Base-by-base conservation (phyloP, 768 basidiomycete species). In the Mycena chlorophos region DNA sequence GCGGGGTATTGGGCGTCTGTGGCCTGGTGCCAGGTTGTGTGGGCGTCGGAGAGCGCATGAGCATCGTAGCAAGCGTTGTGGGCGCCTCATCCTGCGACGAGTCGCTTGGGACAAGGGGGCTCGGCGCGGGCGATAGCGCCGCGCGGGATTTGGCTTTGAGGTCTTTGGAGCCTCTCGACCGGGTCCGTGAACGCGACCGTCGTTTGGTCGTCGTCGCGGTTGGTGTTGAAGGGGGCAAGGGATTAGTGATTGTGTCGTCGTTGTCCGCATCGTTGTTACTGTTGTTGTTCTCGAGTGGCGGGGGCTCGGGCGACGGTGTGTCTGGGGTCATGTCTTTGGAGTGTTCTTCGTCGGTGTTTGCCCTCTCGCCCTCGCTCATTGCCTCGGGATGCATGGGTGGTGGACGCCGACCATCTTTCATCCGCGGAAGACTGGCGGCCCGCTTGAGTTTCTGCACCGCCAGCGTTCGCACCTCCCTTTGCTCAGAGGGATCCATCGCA, bases 361-460 rank as follows among this genome's bases (percentile, higher is more conserved):
- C 73, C 68, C 80, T 86, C 71, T 92, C 90, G 10, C 90, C 88
- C 69, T 92, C 90, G 65, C 89, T 91, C 49, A 91, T 83, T 19
- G 84, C 87, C 62, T 90, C 89, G 61, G 82, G 76, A 65, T 89
- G 90, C 89, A 91, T 91, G 46, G 87, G 90, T 0, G 92, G 93
- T 39, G n/a, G n/a, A n/a, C 94, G 78, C 52, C 93, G 76, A 6
- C 93, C 93, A 69, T 93, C 89, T 69, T 93, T 93, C 86, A 91
- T 91, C 58, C 94, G 81, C 31, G 94, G 94, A 26, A 96, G 72
- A 16, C 93, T 95, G 52, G 93, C 91, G 39, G 94, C 94, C 63
- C 94, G 86, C 73, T 89, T 94, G 61, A 97, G 83, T 74, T 87
- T 94, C 42, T 91, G 91, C 45, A 96, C 88, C 12, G 93, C 90